Conservation (phyloP, 2,329 filamentous ascomycete genomes). For the Monilinia laxa region DNA sequence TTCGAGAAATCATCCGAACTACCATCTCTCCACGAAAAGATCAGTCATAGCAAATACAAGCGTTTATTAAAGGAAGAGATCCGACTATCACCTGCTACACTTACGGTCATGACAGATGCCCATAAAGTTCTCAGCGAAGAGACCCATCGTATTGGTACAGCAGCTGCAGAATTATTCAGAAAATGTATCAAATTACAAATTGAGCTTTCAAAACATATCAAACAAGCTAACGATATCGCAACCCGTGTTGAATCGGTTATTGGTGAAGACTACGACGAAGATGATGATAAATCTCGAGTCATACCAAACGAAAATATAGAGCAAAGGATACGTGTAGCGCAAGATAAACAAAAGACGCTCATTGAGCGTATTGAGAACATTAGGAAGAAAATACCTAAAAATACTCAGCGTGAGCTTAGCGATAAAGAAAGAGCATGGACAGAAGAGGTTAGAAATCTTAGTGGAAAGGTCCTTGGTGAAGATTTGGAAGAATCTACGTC, state of each 20-base stretch:
- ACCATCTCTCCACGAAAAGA: constrained; percentile 54
- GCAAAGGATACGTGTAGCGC: constrained; percentile 55
- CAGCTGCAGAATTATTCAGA: constrained; percentile 71
- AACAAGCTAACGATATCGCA: constrained; percentile 63
- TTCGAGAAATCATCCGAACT: constrained; percentile 59
- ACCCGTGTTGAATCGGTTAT: constrained; percentile 65
- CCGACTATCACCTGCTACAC: constrained; percentile 66
- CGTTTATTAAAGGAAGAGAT: constrained; percentile 65
- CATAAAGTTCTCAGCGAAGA: constrained; percentile 71
- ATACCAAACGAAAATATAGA: constrained; percentile 58
- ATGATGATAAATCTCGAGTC: constrained; percentile 49
- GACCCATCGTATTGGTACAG: constrained; percentile 65
- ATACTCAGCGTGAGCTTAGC: constrained; percentile 54
- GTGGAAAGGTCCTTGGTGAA: constrained; percentile 40
- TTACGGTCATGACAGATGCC: constrained; percentile 69
- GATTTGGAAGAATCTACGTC: constrained; percentile 19
- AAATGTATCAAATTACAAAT: constrained; percentile 66
- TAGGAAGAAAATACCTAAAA: constrained; percentile 51
- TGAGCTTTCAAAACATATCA: constrained; percentile 67
- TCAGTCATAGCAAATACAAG: constrained; percentile 60
- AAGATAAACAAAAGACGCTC: constrained; percentile 56
- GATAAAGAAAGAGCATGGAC: constrained; percentile 62
- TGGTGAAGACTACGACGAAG: constrained; percentile 51
- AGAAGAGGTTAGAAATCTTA: constrained; percentile 52
- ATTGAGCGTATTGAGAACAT: constrained; percentile 60